Base-by-base conservation (phyloP, 2,329 filamentous ascomycete genomes). In the Fragosphaeria purpurea region DNA sequence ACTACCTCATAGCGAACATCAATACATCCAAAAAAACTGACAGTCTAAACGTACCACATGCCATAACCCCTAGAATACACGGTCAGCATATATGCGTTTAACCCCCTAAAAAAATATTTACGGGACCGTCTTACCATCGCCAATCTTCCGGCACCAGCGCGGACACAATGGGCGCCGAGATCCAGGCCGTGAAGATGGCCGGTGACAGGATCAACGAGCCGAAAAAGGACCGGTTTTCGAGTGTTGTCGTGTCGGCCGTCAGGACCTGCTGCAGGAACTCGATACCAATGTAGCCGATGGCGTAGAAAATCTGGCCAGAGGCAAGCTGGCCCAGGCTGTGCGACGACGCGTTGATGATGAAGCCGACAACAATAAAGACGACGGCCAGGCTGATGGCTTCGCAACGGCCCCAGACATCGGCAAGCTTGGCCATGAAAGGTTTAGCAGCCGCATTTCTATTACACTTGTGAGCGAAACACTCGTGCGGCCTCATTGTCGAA, bases 161-260 rank as follows among this genome's bases (percentile, higher is more conserved):
- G 1, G 78, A 78, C 33, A 79, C 60, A 55, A 82, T 73, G 58
- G 83, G 78, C 49, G 75, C 70, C 63, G 79, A 82, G 57, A 70
- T 70, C 32, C 76, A 66, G 43, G 81, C 73, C 1, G 80, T 82
- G 47, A 79, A 71, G 45, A 85, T 71, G 60, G 79, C 80, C 1
- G 82, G 81, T 1, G 80, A 75, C 37, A 75, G 72, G 32, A 79
- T 79, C 54, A 83, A 73, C 5, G 79, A 77, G 38, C 77, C 76
- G 9, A 80, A 73, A 50, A 85, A 69, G 8, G 75, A 77, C 60
- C 82, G 76, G 59, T 83, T 82, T 60, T 76, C 73, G n/a, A 85
- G 64, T 41, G 74, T 73, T 12, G 80, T 81, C 4, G 77, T 80
- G 57, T 85, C 82, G 47, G 81, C 76, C 44, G 80, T 76, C 59